Conservation (phyloP, 1,284 basidiomycete genomes). For the Termitomyces sp. region DNA sequence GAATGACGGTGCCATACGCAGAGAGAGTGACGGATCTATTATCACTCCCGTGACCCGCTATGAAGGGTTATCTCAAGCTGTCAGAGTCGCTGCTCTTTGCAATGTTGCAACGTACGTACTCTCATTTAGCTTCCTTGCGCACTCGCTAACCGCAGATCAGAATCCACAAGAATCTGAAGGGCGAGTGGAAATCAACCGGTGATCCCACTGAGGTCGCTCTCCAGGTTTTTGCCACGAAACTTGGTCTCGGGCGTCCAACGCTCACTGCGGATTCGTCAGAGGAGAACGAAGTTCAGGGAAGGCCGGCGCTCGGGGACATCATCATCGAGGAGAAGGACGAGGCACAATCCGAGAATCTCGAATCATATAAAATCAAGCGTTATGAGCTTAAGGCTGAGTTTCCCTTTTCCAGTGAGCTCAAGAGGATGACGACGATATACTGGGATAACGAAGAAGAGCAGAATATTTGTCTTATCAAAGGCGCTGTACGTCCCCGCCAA, state of each 20-base stretch:
- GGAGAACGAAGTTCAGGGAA: conserved; percentile 14
- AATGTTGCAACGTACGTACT: conserved; percentile 31
- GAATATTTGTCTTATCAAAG: conserved; percentile 45
- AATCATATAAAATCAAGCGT: conserved; percentile 15
- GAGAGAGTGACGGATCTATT: conserved; percentile 16
- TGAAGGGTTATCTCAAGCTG: conserved; percentile 24
- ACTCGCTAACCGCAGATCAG: conserved; percentile 14
- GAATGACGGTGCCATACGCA: conserved; percentile 19
- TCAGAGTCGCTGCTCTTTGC: conserved; percentile 28
- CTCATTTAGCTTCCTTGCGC: background rate
- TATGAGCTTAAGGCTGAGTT: conserved; percentile 34
- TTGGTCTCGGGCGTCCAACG: conserved; percentile 26
- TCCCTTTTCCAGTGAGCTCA: conserved; percentile 60
- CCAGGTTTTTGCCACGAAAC: conserved; percentile 56
- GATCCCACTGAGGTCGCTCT: conserved; percentile 68
- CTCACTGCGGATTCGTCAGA: conserved; percentile 21
- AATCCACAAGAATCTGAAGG: conserved; percentile 31
- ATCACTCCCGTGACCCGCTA: conserved; percentile 17
- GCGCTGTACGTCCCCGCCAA: conserved; percentile 37
- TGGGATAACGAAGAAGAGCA: conserved; percentile 23
- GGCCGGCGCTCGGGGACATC: conserved; percentile 22
- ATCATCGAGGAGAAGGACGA: conserved; percentile 21
- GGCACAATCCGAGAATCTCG: conserved; percentile 3
- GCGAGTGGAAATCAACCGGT: conserved; percentile 61
- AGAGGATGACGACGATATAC: conserved; percentile 51